phyloP scores from a whole-genome alignment of 2,329 filamentous ascomycete species.

The Trichoderma guizhouense region DNA sequence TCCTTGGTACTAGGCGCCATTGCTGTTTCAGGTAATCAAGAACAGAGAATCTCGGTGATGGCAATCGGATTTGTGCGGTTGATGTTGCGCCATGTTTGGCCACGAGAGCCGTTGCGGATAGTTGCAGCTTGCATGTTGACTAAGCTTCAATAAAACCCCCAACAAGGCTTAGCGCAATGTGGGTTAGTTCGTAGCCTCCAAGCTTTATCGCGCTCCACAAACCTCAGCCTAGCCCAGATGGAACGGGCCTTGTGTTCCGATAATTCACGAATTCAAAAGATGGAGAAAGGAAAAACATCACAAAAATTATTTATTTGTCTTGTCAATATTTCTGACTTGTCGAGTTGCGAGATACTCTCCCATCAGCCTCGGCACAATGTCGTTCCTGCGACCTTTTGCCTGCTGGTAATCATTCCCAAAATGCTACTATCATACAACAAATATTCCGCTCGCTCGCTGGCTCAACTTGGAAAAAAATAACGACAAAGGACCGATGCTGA shows the following conservation, averaged over 20 bases:
- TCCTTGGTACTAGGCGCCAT: slow-evolving; percentile 44
- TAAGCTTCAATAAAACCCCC: neutral
- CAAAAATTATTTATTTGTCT: neutral
- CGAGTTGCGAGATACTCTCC: neutral
- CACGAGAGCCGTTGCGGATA: slow-evolving; percentile 1
- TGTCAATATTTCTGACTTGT: neutral
- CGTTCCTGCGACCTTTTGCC: slow-evolving; percentile 1
- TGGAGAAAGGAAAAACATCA: neutral
- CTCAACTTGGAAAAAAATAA: neutral
- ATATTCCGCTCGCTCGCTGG: slow-evolving; percentile 5
- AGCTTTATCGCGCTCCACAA: neutral
- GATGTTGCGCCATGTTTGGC: slow-evolving; percentile 5
- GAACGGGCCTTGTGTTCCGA: neutral
- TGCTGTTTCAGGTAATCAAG: neutral
- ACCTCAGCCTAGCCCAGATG: neutral
- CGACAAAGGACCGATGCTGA: neutral
- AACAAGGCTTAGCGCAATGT: neutral
- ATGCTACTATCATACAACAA: slow-evolving; percentile 16
- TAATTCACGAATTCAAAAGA: neutral
- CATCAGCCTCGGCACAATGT: neutral
- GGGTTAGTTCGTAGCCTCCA: neutral
- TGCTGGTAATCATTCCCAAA: neutral
- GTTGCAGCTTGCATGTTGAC: neutral
- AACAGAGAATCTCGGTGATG: neutral
- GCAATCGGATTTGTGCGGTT: neutral